These are phyloP conservation scores for Thymus mandschuricus DNA, from an alignment of 257 asterid genomes.

Conservation along the genomic window DNA sequence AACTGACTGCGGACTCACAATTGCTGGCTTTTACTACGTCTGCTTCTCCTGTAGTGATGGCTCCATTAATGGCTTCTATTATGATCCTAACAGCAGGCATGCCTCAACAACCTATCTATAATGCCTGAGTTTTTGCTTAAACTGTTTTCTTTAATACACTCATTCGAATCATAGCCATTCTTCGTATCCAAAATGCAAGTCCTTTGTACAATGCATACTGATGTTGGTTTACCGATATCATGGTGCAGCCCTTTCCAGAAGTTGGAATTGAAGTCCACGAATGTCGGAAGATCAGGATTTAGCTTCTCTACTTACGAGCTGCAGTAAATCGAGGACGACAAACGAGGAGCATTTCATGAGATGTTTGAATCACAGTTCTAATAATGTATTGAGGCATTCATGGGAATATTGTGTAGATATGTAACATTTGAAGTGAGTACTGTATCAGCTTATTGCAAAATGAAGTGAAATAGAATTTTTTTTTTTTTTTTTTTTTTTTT, in stretches of 20 bases:
- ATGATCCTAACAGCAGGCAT: constrained; percentile 99
- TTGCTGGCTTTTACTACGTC: constrained; percentile 97
- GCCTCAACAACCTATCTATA: background rate
- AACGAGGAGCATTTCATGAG: background rate
- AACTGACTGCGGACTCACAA: constrained; percentile 94
- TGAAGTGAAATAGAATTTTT: background rate
- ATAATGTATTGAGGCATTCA: too few species aligned
- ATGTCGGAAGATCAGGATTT: constrained; percentile 84
- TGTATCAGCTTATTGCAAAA: too few species aligned
- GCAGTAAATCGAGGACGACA: constrained; percentile 45
- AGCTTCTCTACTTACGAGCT: constrained; percentile 86
- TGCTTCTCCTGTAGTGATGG: constrained; percentile 97
- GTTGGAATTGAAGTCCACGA: constrained; percentile 80
- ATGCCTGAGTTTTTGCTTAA: background rate
- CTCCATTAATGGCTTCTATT: constrained; percentile 90
- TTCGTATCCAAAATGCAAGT: too few species aligned
- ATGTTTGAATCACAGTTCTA: background rate
- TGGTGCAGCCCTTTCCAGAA: constrained; percentile 93
- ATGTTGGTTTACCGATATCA: constrained; percentile 16
- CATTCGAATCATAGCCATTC: background rate
- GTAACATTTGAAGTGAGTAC: background rate
- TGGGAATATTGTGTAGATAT: too few species aligned
- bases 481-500: too few species aligned
- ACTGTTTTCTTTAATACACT: background rate
- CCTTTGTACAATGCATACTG: too few species aligned